A percentile compares a stretch with the other conserved stretches of the same genome.
phyloP scores from a whole-genome alignment of 495 filamentous ascomycete species.

The Apiosordaria backusii region DNA sequence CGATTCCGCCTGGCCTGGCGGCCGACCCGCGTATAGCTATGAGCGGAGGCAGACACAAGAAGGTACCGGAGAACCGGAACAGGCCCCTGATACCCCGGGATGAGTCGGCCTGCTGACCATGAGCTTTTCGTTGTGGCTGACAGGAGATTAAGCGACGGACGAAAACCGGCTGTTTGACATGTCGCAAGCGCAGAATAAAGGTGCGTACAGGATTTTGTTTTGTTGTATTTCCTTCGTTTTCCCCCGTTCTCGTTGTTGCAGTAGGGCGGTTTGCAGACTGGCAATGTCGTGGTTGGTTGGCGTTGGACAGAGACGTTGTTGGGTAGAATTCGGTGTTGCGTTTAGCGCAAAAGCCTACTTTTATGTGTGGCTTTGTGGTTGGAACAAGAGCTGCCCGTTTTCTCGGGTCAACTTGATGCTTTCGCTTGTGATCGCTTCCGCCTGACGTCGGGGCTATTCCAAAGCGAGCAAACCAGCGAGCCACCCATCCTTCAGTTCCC shows the following conservation, averaged over 20 bases:
- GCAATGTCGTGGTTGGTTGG: background rate
- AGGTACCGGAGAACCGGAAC: conserved; percentile 46
- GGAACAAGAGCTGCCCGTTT: conserved; percentile 9
- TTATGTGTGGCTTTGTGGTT: conserved; percentile 13
- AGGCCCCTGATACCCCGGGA: conserved; percentile 3
- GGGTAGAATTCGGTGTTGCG: background rate
- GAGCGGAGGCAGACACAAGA: conserved; percentile 83
- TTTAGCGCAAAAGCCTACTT: conserved; percentile 11
- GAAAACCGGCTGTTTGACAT: conserved; percentile 96
- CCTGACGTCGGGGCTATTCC: conserved; percentile 32
- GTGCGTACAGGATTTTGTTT: conserved; percentile 52
- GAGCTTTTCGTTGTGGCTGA: conserved; percentile 25
- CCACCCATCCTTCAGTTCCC: conserved; percentile 14
- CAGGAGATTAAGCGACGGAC: conserved; percentile 95
- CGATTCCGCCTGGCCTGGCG: conserved; percentile 45
- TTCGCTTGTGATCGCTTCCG: conserved; percentile 31
- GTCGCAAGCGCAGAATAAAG: conserved; percentile 97
- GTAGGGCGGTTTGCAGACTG: background rate
- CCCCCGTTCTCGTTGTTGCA: background rate
- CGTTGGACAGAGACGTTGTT: background rate
- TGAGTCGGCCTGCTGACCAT: conserved; percentile 21
- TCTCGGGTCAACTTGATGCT: conserved; percentile 18
- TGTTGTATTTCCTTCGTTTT: conserved; percentile 8
- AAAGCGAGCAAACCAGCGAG: conserved; percentile 32
- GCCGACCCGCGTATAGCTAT: conserved; percentile 62